Evolutionary conservation across 192 early-diverging fungal species (phyloP).

Genomic region (Rhizoclosmatium sp.): DNA sequence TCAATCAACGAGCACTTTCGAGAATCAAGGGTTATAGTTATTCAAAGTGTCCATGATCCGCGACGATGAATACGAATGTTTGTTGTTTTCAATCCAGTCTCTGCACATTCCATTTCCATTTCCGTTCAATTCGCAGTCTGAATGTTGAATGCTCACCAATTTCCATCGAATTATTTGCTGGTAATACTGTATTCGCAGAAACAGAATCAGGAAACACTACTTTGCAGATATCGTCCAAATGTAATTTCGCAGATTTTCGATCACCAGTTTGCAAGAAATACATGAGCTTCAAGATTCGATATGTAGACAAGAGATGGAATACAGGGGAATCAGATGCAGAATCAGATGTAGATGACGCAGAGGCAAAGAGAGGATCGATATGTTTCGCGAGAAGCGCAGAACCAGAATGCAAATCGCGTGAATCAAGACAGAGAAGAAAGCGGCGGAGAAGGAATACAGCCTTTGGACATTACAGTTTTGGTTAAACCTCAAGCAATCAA

Average conservation of each 20-base stretch:
- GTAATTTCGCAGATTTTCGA: neutral
- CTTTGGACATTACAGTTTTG: neutral
- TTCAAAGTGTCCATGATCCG: too few relatives aligned
- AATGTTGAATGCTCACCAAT: too few relatives aligned
- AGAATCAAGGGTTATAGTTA: too few relatives aligned
- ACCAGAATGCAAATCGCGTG: neutral
- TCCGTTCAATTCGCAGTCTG: too few relatives aligned
- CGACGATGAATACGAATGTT: too few relatives aligned
- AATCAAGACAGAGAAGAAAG: neutral
- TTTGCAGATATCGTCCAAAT: neutral
- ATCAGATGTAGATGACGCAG: neutral
- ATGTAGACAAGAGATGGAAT: slow-evolving; percentile 1
- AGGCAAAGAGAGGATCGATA: slow-evolving; percentile 17
- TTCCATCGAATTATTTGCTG: too few relatives aligned
- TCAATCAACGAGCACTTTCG: too few relatives aligned
- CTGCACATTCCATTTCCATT: too few relatives aligned
- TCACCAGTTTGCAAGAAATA: neutral
- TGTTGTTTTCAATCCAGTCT: too few relatives aligned
- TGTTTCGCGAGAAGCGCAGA: neutral
- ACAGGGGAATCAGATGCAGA: neutral
- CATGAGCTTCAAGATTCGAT: slow-evolving; percentile 11
- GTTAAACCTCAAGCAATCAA: neutral
- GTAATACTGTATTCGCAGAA: neutral
- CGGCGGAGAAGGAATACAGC: slow-evolving; percentile 5
- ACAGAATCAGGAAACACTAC: too few relatives aligned